Base-by-base conservation (phyloP, 495 filamentous ascomycete species). In the Diplogelasinospora grovesii region DNA sequence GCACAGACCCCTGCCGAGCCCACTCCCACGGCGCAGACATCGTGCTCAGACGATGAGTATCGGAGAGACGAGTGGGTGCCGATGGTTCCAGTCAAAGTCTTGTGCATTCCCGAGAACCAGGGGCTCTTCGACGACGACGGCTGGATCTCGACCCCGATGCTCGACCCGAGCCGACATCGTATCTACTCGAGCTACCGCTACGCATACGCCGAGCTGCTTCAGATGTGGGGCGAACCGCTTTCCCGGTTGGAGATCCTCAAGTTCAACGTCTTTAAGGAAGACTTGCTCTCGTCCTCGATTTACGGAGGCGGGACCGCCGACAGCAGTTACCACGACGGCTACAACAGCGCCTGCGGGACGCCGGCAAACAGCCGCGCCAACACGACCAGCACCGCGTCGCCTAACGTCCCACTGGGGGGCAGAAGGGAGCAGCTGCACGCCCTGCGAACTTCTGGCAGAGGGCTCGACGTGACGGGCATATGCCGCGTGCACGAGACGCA, bases 191-290 rank as follows among this genome's bases (percentile, higher is more conserved):
- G 75, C 29, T 96, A 93, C 60, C 78, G 89, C 13, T 73, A 76
- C 37, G 70, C 79, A 25, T 96, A 96, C 54, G 86, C 90, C 8
- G 74, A 90, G 45, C 72, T 93, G 49, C 70, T 96, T 2, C 81
- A 77, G 30, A 76, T 83, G 41, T 96, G 90, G 89, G 74, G 75
- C n/a, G 68, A 90, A 6, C 81, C 83, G 0, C 68, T 85, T 4
- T 73, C 81, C 22, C 73, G 83, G 13, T 75, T 86, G 5, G 87
- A 95, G 61, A 76, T 96, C 15, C 66, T 94, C 39, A 93, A 93
- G 51, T 90, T 89, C 58, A 83, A 86, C 31, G 71, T 76, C 4
- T 57, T 83, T 28, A 68, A 65, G 48, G 65, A 71, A 13, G 61
- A 69, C 48, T 28, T 49, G 34, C 36, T 56, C 29, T 38, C 52